A percentile compares a stretch with the other conserved stretches of the same genome.
Conservation (phyloP, 352 stramenopile genomes). For the Achlya hypogyna region DNA sequence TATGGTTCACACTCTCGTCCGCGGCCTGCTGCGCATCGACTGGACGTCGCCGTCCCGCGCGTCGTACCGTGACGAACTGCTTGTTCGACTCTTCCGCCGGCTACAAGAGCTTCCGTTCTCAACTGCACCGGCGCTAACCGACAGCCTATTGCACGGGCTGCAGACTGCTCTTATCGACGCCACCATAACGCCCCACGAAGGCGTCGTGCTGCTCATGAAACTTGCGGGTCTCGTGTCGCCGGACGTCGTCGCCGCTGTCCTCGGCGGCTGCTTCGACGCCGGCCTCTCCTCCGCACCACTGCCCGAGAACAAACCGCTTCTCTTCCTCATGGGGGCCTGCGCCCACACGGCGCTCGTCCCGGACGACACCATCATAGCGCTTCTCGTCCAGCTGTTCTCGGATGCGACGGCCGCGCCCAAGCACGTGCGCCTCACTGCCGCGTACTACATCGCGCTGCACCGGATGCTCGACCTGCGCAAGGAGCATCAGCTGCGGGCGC, state of each 20-base stretch:
- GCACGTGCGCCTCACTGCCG: not conserved
- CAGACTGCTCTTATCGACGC: not conserved
- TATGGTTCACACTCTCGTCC: not conserved
- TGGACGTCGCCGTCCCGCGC: not conserved
- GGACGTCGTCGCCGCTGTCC: not conserved
- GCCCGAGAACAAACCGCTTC: not conserved
- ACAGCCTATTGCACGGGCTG: not conserved
- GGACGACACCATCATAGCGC: not conserved
- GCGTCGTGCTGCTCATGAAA: not conserved
- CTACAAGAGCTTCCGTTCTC: not conserved
- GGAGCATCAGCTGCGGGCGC: not conserved
- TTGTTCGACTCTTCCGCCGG: not conserved
- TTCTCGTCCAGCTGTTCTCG: not conserved
- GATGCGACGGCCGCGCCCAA: not conserved
- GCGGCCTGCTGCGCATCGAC: not conserved
- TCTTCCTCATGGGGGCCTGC: conserved; percentile 7
- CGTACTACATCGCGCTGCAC: conserved; percentile 11
- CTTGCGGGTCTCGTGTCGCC: not conserved
- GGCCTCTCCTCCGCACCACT: not conserved
- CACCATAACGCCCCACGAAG: not conserved
- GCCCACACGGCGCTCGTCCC: conserved; percentile 4
- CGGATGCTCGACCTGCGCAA: not conserved
- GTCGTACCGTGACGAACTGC: conserved; percentile 7
- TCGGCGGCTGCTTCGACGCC: not conserved
- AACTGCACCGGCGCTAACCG: not conserved